These are phyloP conservation scores for Tephrocybe sp. DNA, from an alignment of 768 basidiomycete genomes.

Conservation along the genomic window DNA sequence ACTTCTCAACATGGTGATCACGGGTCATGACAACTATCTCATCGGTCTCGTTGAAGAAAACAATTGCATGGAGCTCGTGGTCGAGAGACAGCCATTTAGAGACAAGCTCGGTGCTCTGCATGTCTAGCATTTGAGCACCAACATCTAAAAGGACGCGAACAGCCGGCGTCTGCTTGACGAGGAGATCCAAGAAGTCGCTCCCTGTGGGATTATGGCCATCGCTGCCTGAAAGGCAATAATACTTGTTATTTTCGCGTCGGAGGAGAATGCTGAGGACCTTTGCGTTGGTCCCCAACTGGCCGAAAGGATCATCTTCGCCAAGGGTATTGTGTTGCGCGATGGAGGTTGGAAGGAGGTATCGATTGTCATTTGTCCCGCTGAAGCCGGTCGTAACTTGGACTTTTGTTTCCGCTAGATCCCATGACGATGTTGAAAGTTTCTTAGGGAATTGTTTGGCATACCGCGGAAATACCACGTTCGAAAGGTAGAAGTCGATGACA, in stretches of 20 bases:
- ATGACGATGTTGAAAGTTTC: constrained; percentile 49
- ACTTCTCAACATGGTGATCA: constrained; percentile 32
- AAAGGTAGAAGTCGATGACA: constrained; percentile 48
- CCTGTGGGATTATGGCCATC: constrained; percentile 21
- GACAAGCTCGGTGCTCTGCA: constrained; percentile 41
- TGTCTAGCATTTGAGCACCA: constrained; percentile 56
- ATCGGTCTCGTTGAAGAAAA: constrained; percentile 42
- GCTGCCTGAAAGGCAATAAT: constrained; percentile 24
- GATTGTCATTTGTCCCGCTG: constrained; percentile 56
- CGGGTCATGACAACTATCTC: constrained; percentile 33
- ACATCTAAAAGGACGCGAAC: constrained; percentile 56
- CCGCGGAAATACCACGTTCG: constrained; percentile 47
- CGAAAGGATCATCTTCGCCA: constrained; percentile 26
- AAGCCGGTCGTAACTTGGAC: constrained; percentile 44
- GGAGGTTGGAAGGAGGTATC: constrained; percentile 35
- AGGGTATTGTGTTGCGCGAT: constrained; percentile 25
- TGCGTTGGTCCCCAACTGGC: constrained; percentile 48
- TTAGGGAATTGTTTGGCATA: constrained; percentile 46
- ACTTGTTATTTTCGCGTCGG: constrained; percentile 38
- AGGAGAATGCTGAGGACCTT: constrained; percentile 38
- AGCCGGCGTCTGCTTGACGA: constrained; percentile 32
- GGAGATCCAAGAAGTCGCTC: constrained; percentile 24
- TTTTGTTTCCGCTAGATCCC: constrained; percentile 50
- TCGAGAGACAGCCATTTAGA: constrained; percentile 36
- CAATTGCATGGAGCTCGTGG: constrained; percentile 33